phyloP scores from a whole-genome alignment of 2,329 filamentous ascomycete genomes.

The Tolypocladium cylindrosporum region DNA sequence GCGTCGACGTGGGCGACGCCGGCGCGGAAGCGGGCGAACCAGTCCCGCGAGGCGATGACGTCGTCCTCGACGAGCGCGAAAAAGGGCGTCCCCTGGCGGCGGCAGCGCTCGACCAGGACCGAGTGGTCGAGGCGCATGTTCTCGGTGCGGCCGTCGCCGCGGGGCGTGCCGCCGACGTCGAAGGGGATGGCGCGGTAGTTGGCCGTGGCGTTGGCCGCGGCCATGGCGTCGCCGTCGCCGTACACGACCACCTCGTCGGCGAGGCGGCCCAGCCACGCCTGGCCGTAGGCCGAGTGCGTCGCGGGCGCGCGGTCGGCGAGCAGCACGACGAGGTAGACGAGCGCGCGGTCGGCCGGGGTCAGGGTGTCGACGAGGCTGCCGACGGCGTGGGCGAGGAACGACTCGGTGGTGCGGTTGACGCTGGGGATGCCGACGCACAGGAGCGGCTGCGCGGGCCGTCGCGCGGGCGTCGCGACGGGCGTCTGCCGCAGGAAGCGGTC shows the following conservation, averaged over 20 bases:
- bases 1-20: constrained; percentile 19
- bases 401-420: constrained; percentile 19
- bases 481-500: constrained; percentile 12
- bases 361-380: constrained; percentile 21
- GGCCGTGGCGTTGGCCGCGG: background rate
- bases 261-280: constrained; percentile 19
- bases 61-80: constrained; percentile 28
- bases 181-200: constrained; percentile 10
- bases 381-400: constrained; percentile 18
- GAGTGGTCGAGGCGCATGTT: constrained; percentile 24
- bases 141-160: constrained; percentile 18
- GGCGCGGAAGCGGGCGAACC: constrained; percentile 18
- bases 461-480: background rate
- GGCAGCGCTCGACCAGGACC: constrained; percentile 20
- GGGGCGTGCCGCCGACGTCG: constrained; percentile 12
- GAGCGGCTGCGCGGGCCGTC: constrained; percentile 1
- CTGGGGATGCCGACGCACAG: constrained; percentile 25
- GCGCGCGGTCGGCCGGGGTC: constrained; percentile 17
- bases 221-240: constrained; percentile 2
- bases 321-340: constrained; percentile 21
- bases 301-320: constrained; percentile 22
- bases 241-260: constrained; percentile 25
- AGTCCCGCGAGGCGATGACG: constrained; percentile 22
- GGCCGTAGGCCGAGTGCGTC: constrained; percentile 19
- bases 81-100: constrained; percentile 16